Conservation (phyloP, 2,329 filamentous ascomycete species). For the Botrytis galanthina region DNA sequence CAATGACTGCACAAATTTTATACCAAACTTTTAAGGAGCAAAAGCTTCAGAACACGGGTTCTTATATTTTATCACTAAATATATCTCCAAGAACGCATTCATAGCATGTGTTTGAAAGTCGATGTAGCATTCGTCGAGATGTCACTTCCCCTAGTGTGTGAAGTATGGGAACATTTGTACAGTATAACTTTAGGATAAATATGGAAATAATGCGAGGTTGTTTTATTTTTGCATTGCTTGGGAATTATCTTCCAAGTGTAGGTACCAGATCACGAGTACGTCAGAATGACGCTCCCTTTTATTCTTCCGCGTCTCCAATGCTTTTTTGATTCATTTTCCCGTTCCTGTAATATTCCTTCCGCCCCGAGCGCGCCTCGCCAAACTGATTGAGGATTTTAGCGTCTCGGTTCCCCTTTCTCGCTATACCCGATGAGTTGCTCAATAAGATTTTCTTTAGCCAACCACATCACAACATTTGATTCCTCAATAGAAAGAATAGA, state of each 20-base stretch:
- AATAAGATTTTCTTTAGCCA: slow-evolving; percentile 1
- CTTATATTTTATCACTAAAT: neutral
- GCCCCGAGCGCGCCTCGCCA: neutral
- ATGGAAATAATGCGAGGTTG: accelerated
- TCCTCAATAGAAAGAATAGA: neutral
- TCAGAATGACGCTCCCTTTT: neutral
- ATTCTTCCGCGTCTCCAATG: neutral
- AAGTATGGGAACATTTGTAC: neutral
- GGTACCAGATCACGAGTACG: accelerated
- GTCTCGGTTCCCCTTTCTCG: slow-evolving; percentile 20
- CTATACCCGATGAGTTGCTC: slow-evolving; percentile 21
- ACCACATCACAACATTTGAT: neutral
- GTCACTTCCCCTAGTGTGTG: neutral
- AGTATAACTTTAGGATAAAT: neutral
- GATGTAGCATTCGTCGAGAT: neutral
- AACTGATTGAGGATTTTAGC: slow-evolving; percentile 6
- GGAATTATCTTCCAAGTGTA: accelerated
- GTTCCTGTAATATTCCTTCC: neutral
- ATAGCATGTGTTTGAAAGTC: neutral
- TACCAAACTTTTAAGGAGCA: neutral
- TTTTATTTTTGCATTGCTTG: neutral
- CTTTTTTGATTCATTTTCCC: neutral
- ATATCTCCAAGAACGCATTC: neutral
- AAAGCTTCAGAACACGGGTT: neutral
- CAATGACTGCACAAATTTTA: neutral